Evolutionary conservation across 805 yeast genomes (phyloP).

Genomic region (Lipomyces mesembrius): DNA sequence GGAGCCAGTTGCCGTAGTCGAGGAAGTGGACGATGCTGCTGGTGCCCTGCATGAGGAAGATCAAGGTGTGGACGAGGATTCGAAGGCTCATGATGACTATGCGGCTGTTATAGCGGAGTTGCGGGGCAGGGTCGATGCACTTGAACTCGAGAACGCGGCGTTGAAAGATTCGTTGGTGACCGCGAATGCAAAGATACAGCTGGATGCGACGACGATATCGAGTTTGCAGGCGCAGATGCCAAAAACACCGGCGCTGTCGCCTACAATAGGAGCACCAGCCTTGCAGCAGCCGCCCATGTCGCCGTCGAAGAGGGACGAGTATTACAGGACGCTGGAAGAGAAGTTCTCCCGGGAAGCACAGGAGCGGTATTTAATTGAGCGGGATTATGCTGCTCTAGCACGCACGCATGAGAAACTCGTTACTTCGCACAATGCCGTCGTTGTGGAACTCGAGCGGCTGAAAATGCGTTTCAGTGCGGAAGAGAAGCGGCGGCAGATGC

Average conservation of each 20-base stretch:
- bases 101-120: conserved; percentile 12
- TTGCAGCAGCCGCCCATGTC: background rate
- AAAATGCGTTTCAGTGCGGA: conserved; percentile 28
- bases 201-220: conserved; percentile 28
- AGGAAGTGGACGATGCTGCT: conserved; percentile 51
- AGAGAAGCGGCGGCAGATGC: conserved; percentile 27
- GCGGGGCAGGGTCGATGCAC: conserved; percentile 13
- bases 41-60: conserved; percentile 52
- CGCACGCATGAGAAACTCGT: conserved; percentile 33
- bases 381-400: conserved; percentile 31
- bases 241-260: background rate
- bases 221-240: conserved; percentile 2
- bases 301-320: conserved; percentile 14
- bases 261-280: background rate
- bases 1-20: conserved; percentile 42
- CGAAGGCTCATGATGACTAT: conserved; percentile 45
- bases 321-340: conserved; percentile 28
- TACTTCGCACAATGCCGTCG: conserved; percentile 20
- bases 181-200: conserved; percentile 32
- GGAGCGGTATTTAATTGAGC: conserved; percentile 33
- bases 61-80: conserved; percentile 42
- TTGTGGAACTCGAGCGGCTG: conserved; percentile 24
- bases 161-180: conserved; percentile 31
- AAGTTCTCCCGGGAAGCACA: conserved; percentile 37
- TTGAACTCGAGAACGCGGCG: conserved; percentile 28